Base-by-base conservation (phyloP, 805 yeast genomes). In the Zygotorulaspora florentina region DNA sequence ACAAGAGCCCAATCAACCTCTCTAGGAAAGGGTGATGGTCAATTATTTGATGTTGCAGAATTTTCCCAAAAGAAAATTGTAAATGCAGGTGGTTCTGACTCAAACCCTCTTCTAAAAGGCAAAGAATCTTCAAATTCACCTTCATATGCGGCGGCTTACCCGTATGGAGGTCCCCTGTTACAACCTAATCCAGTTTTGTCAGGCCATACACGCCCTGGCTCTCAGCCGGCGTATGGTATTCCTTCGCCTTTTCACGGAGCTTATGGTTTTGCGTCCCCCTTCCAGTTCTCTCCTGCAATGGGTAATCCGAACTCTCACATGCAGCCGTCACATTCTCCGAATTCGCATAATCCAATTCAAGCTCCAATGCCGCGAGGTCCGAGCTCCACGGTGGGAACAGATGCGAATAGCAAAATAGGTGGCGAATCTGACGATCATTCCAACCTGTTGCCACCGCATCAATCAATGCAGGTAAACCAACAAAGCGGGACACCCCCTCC, bases 221-320 rank as follows among this genome's bases (percentile, higher is more conserved):
- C 58, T 6, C 46, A 49, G 9, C 58, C 51, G n/a, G 54, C 48
- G 8, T 55, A 55, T 48, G 59, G 61, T 2, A 54, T 60, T 8
- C 61, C 58, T 28, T 63, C 67, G 8, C 63, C 65, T 12, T 65
- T 64, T 43, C 54, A 49, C 36, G 64, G 63, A 4, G 53, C 51
- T 7, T 65, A 61, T 43, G 67, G 66, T 5, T 64, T 62, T 36
- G 58, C 53, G 12, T 52, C 67, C 5, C 66, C 67, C 23, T 62
- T 61, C 43, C 68, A 63, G 39, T 65, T 63, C 34, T 64, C 68
- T 8, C 67, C 68, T 2, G 50, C 58, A 5, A 37, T 62, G 20
- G 62, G 60, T 29, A 52, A 54, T 4, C 53, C 59, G 28, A 59
- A 52, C 12, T 53, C 62, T 6, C 55, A 61, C n/a, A 18, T 56